Base-by-base conservation (phyloP, 2,329 filamentous ascomycete species). In the Fusarium drepaniforme region DNA sequence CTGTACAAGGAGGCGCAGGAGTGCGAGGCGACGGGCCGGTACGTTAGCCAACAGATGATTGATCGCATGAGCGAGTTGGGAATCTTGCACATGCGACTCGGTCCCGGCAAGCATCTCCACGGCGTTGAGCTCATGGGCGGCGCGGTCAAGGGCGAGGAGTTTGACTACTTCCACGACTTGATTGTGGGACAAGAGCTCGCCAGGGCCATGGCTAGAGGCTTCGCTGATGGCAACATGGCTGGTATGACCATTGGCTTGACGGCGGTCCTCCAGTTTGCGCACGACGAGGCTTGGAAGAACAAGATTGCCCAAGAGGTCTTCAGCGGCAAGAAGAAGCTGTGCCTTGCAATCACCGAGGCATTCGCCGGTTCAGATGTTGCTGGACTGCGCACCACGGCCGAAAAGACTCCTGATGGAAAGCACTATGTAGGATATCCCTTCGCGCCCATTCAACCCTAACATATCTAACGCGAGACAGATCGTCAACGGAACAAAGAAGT, bases 81-180 rank as follows among this genome's bases (percentile, higher is more conserved):
- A 69, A 85, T 97, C 51, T 84, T 97, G 56, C 94, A 94, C 77
- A 96, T 97, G 93, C 91, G 94, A 16, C 84, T 97, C 57, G 94
- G 94, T 0, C 95, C 95, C 0, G 95, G 94, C 15, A 93, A 93
- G 84, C 94, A 97, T 83, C 84, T 97, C 63, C 90, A 95, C 79
- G 93, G 93, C 23, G 88, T 92, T 38, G 86, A 88, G 18, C 84
- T 97, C 44, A 84, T 96, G 65, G 89, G 88, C 70, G 94, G 93
- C 53, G 92, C 87, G 18, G 88, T 95, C 65, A 90, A 93, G 80
- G 93, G 93, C 61, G 91, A 95, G 82, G 92, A 96, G 72, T 97
- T 96, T 78, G 94, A 97, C 82, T 96, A 95, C 83, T 94, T 97
- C 84, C 94, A 97, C 82, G 94, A 97, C 81, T 82, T 97, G 81